phyloP scores from a whole-genome alignment of 192 early-diverging fungal genomes.

The Entomortierella chlamydospora region DNA sequence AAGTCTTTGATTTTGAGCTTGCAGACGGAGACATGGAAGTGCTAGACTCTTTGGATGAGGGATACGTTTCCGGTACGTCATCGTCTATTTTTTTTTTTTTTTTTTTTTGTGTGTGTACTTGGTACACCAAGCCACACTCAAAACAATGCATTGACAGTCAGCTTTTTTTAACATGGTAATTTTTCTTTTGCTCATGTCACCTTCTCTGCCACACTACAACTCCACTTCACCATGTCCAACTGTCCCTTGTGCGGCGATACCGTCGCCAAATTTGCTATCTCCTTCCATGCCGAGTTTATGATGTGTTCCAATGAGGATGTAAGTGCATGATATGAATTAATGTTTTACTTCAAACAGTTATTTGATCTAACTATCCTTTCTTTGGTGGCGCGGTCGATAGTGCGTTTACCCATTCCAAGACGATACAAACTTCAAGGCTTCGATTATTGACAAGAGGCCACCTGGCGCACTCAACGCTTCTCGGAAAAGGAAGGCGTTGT shows the following conservation, averaged over 20 bases:
- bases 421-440: background rate
- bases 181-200: background rate
- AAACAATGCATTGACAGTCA: background rate
- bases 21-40: slow-evolving; percentile 65
- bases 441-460: slow-evolving; percentile 3
- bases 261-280: slow-evolving; percentile 12
- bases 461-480: background rate
- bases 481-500: slow-evolving; percentile 11
- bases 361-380: slow-evolving; percentile 1
- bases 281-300: slow-evolving; percentile 18
- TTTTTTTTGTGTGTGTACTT: too few relatives aligned
- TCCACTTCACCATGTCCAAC: slow-evolving; percentile 5
- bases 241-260: slow-evolving; percentile 18
- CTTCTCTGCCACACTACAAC: background rate
- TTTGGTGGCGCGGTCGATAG: slow-evolving; percentile 11
- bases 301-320: slow-evolving; percentile 39
- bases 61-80: slow-evolving; percentile 53
- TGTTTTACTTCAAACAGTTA: background rate
- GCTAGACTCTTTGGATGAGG: slow-evolving; percentile 65
- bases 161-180: background rate
- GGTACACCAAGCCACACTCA: background rate
- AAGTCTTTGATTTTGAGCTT: slow-evolving; percentile 69
- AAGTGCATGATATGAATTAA: background rate
- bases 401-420: slow-evolving; percentile 44
- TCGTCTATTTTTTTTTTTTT: background rate